These are phyloP conservation scores for Solanum gandarillasii DNA, from an alignment of 257 asterid genomes.

Conservation along the genomic window DNA sequence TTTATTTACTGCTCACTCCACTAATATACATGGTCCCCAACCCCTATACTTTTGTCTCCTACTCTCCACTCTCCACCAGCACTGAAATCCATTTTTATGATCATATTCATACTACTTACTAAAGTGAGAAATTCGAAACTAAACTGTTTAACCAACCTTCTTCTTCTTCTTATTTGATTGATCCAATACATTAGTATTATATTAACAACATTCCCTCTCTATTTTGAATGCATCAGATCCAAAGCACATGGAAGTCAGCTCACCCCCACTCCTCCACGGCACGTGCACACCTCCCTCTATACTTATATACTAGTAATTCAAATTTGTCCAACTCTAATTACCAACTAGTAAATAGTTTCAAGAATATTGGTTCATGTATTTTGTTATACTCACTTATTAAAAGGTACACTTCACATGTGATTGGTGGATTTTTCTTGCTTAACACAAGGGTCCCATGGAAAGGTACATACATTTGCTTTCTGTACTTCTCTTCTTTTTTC, in stretches of 20 bases:
- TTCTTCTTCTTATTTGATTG: neutral
- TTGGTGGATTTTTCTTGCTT: neutral
- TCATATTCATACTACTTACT: neutral
- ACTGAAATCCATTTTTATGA: neutral
- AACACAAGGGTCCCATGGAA: neutral
- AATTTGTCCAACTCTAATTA: neutral
- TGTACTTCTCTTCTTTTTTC: neutral
- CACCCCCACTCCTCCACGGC: constrained; percentile 54
- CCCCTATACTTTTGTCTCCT: neutral
- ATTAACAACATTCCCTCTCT: constrained; percentile 22
- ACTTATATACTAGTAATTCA: neutral
- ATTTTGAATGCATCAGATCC: constrained; percentile 57
- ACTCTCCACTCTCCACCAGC: neutral
- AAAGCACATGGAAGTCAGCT: constrained; percentile 64
- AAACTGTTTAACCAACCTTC: neutral
- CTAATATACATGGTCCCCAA: neutral
- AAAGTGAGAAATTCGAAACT: neutral
- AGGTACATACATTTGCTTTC: neutral
- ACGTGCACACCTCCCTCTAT: constrained; percentile 34
- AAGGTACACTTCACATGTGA: neutral
- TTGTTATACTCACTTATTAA: neutral
- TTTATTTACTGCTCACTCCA: neutral
- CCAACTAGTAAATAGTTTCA: neutral
- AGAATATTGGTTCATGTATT: neutral
- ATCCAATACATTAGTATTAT: neutral